phyloP scores from a whole-genome alignment of 345 rosid genomes.

The Ceriops tagal region DNA sequence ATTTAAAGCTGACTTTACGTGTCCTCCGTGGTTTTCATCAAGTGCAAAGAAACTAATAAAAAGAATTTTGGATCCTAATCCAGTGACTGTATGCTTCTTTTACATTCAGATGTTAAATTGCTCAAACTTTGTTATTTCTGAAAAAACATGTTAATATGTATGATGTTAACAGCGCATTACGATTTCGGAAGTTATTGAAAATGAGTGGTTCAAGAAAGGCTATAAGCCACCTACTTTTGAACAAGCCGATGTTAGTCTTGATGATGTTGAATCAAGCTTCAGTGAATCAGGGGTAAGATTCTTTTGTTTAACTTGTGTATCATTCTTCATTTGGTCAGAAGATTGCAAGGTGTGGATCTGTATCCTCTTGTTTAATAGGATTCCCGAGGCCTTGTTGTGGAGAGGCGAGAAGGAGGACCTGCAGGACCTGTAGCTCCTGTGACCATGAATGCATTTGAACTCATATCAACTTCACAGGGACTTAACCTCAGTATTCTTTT shows the following conservation, averaged over 20 bases:
- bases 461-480: conserved; percentile 92
- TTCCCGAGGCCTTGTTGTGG: conserved; percentile 74
- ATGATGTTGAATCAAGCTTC: conserved; percentile 80
- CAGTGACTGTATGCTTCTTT: conserved; percentile 54
- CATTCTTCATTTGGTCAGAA: conserved; percentile 1
- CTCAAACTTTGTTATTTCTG: neutral
- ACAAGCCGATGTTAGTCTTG: conserved; percentile 68
- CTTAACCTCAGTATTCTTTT: conserved; percentile 90
- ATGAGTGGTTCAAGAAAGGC: conserved; percentile 98
- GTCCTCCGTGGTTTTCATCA: conserved; percentile 96
- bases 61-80: conserved; percentile 90
- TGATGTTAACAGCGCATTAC: conserved; percentile 66
- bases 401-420: conserved; percentile 66
- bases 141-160: neutral
- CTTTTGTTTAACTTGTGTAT: conserved; percentile 12
- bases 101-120: conserved; percentile 1
- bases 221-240: conserved; percentile 85
- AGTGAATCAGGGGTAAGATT: conserved; percentile 66
- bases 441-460: conserved; percentile 97
- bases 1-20: conserved; percentile 80
- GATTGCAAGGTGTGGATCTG: conserved; percentile 9
- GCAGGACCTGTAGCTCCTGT: conserved; percentile 51
- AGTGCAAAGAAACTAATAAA: conserved; percentile 88
- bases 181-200: conserved; percentile 70
- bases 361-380: conserved; percentile 42